Conservation (phyloP, 2,329 filamentous ascomycete species). For the Neofusicoccum parvum region DNA sequence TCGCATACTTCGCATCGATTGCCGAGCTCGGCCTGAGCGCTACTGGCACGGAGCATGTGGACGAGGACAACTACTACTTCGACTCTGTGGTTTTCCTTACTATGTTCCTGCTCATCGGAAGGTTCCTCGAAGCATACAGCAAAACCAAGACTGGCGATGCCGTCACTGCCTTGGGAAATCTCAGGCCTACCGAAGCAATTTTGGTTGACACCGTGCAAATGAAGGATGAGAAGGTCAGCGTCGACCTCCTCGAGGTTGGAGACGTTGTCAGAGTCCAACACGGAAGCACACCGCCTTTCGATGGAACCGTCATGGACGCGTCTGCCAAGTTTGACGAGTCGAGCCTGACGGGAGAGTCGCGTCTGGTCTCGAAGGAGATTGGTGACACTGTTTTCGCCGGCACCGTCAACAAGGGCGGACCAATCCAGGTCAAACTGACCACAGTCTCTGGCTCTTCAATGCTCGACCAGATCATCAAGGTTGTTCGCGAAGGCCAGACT, state of each 20-base stretch:
- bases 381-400: constrained; percentile 72
- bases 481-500: constrained; percentile 76
- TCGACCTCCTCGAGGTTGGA: constrained; percentile 65
- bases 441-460: constrained; percentile 70
- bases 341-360: constrained; percentile 80
- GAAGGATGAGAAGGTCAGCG: constrained; percentile 51
- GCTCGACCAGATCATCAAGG: constrained; percentile 77
- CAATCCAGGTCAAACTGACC: constrained; percentile 65
- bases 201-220: constrained; percentile 56
- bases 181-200: constrained; percentile 75
- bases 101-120: constrained; percentile 74
- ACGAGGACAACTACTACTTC: constrained; percentile 65
- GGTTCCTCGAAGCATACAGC: constrained; percentile 85
- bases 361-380: constrained; percentile 62
- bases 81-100: constrained; percentile 93
- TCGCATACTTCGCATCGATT: constrained; percentile 83
- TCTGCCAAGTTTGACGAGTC: constrained; percentile 82
- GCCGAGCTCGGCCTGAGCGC: constrained; percentile 69
- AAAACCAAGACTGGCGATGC: constrained; percentile 89
- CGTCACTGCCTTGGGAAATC: constrained; percentile 74
- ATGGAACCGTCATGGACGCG: constrained; percentile 63
- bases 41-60: constrained; percentile 38
- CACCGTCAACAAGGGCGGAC: constrained; percentile 70
- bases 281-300: constrained; percentile 81
- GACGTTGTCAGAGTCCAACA: constrained; percentile 70